A percentile compares a stretch with the other conserved stretches of the same genome.
Evolutionary conservation across 495 filamentous ascomycete genomes (phyloP).

Genomic region (Chaetomium tenue): DNA sequence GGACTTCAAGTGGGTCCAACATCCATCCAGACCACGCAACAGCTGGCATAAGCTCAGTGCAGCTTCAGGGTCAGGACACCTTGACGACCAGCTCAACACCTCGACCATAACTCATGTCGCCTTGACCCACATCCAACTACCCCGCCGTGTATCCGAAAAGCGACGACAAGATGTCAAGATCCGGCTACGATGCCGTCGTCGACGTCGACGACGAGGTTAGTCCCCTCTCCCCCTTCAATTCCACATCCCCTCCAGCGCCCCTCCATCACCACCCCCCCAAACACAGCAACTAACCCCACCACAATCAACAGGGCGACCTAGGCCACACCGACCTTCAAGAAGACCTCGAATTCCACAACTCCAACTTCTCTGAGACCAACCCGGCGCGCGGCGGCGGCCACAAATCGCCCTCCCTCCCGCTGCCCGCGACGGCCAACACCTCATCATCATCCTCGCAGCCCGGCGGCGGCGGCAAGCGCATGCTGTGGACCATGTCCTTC

Average conservation of each 20-base stretch:
- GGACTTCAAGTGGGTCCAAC: background rate
- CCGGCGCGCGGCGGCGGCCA: conserved; percentile 26
- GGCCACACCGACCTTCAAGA: conserved; percentile 97
- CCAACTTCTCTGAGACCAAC: conserved; percentile 57
- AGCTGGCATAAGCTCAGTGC: conserved; percentile 32
- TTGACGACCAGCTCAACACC: conserved; percentile 14
- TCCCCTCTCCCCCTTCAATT: background rate
- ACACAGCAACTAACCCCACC: background rate
- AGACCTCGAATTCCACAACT: conserved; percentile 98
- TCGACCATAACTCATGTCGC: background rate
- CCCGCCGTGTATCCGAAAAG: background rate
- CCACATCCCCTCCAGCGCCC: conserved; percentile 1
- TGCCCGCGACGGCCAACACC: conserved; percentile 53
- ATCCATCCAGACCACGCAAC: conserved; percentile 18
- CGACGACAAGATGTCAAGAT: conserved; percentile 63
- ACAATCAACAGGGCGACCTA: conserved; percentile 73
- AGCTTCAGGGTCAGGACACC: conserved; percentile 6
- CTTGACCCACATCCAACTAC: background rate
- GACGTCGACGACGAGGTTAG: conserved; percentile 80
- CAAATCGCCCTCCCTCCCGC: conserved; percentile 53
- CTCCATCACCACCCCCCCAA: background rate
- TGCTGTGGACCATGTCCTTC: conserved; percentile 88
- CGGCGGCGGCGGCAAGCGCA: conserved; percentile 66
- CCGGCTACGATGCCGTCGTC: conserved; percentile 95
- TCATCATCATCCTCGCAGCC: conserved; percentile 32